These are phyloP conservation scores for Raphanus hybrid DNA, from an alignment of 441 rosid genomes.

Conservation along the genomic window DNA sequence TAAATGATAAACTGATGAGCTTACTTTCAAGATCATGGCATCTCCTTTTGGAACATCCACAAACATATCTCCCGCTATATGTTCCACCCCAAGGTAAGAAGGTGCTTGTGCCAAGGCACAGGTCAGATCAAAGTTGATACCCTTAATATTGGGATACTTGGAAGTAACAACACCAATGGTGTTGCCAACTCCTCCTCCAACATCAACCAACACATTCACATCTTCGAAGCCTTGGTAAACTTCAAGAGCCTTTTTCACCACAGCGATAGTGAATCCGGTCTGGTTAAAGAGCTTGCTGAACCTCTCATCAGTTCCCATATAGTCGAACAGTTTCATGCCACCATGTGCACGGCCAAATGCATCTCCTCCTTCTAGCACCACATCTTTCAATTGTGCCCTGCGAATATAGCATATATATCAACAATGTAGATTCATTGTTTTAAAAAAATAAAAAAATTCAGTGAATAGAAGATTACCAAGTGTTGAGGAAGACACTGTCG, in stretches of 20 bases:
- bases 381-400: constrained; percentile 25
- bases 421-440: too few relatives aligned
- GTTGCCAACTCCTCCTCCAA: constrained; percentile 37
- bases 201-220: constrained; percentile 37
- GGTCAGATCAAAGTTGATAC: constrained; percentile 33
- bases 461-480: constrained; percentile 8
- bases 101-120: constrained; percentile 41
- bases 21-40: constrained; percentile 39
- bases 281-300: constrained; percentile 31
- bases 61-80: constrained; percentile 44
- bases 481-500: constrained; percentile 22
- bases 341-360: constrained; percentile 35
- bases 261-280: constrained; percentile 24
- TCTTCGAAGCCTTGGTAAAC: constrained; percentile 27
- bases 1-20: background rate
- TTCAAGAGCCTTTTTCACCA: constrained; percentile 29
- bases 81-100: constrained; percentile 30
- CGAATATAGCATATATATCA: too few relatives aligned
- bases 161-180: constrained; percentile 29
- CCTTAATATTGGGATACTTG: constrained; percentile 36
- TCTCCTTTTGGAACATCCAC: constrained; percentile 39
- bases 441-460: too few relatives aligned
- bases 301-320: constrained; percentile 26
- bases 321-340: constrained; percentile 29
- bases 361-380: constrained; percentile 31